Base-by-base conservation (phyloP, 352 stramenopile genomes). In the Phytophthora hibernalis region DNA sequence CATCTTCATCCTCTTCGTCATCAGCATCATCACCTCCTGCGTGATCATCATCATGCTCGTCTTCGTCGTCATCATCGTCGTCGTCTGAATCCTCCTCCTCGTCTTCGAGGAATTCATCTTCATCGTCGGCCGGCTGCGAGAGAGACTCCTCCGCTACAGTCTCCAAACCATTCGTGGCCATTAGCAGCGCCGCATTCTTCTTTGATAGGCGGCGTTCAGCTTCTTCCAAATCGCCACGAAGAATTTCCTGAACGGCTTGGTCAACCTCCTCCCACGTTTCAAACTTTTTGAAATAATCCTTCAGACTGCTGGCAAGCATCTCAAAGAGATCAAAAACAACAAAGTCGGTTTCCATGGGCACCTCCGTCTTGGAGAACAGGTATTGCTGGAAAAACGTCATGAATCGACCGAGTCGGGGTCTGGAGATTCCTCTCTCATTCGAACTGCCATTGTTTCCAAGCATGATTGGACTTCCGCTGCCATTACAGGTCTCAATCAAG, bases 301-400 rank as follows among this genome's bases (percentile, higher is more conserved):
- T 89, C 18, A 92, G 31, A 37, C 59, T 86, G 12, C 45, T 61
- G 0, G 70, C 35, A 7, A 97, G 72, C 35, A 85, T 66, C 20
- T 97, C 87, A 49, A 93, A 90, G 8, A 93, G 61, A 48, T 98
- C 85, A 7, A 90, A 77, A 40, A 97, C 83, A 33, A 94, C 79
- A 74, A 97, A 98, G 54, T 98, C 87, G 28, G 97, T 97, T 54
- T 99, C 97, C 43, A 97, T 87, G 1, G 97, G 97, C 13, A 99
- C 85, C 35, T 96, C 89, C 5, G 79, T 84, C 77, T 99, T 99
- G 24, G 94, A 96, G 45, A 99, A 98, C 16, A 99, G 85, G 79
- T 99, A 99, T 24, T 95, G 89, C 70, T 99, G 95, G 65, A 99
- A 98, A 64, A 97, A 97, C 8, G 88, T 68, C 58, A 99, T 85